Evolutionary conservation across 371 early-diverging fungal species (phyloP), one percentile per base, ranked within the genome.

Genomic region (Zychaea mexicana): DNA sequence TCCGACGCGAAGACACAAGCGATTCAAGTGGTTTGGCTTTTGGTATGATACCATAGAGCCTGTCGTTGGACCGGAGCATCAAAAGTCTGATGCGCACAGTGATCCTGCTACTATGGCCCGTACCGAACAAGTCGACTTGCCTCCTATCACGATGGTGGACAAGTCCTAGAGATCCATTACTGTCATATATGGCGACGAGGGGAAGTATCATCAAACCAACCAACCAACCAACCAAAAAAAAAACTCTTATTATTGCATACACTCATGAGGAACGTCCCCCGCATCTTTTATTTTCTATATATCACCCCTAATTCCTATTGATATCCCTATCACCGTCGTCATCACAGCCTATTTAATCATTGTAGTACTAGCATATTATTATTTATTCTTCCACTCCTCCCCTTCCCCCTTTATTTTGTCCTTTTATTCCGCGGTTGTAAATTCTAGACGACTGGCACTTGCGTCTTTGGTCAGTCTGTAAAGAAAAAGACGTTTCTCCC

Each of bases 401-500:
- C 12, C 28, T 58, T 27, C 2, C n/a, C n/a, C 15, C 3, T 45
- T 42, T 5, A 42, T 42, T 42, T 42, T 22, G 26, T 58, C n/a
- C 21, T 33, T 15, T 36, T 24, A 52, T 36, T 61, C 26, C 32
- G 49, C 27, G 49, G 30, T 61, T 61, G 61, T 61, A 61, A 39
- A 64, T 64, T 64, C 22, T 64, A 64, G 38, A n/a, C 38, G 57
- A 36, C 47, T 53, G 64, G 57, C 64, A 64, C 64, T 64, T 64
- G 24, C 57, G 56, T 57, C 64, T 64, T 64, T 64, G 64, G 64
- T 28, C 64, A 53, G 46, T 36, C 57, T 64, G 64, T 64, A 64
- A 64, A 64, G 64, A 64, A 64, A 64, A 64, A 64, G 64, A 57
- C 64, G 64, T 64, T 64, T 61, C 61, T 61, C 61, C 52, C 53